These are phyloP conservation scores for Teunomyces stri DNA, from an alignment of 805 yeast genomes.

Conservation along the genomic window DNA sequence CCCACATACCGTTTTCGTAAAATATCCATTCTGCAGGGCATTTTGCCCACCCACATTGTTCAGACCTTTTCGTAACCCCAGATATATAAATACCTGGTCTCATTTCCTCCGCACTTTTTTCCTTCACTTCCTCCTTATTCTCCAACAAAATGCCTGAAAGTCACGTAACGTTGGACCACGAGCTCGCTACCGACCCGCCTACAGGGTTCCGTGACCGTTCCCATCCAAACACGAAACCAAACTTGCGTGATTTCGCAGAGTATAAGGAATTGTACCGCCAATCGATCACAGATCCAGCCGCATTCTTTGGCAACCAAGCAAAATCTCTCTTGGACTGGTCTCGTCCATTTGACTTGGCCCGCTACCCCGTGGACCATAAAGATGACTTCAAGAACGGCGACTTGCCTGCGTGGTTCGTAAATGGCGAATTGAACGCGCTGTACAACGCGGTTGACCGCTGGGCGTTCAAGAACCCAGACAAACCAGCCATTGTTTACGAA, in stretches of 20 bases:
- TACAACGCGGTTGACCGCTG: slow-evolving; percentile 96
- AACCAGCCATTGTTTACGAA: slow-evolving; percentile 83
- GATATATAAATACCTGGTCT: not conserved
- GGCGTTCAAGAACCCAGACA: slow-evolving; percentile 83
- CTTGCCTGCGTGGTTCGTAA: slow-evolving; percentile 83
- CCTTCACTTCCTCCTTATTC: not conserved
- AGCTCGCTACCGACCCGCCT: slow-evolving; percentile 31
- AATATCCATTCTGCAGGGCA: not conserved
- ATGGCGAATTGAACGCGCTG: slow-evolving; percentile 89
- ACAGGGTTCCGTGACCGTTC: slow-evolving; percentile 42
- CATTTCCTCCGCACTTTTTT: not conserved
- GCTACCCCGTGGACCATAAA: slow-evolving; percentile 45
- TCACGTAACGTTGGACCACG: slow-evolving; percentile 35
- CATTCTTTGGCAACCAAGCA: slow-evolving; percentile 56
- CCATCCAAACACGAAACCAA: slow-evolving; percentile 40
- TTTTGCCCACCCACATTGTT: not conserved
- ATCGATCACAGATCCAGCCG: slow-evolving; percentile 53
- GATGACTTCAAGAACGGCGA: slow-evolving; percentile 56
- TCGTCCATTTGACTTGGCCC: slow-evolving; percentile 47
- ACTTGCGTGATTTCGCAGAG: slow-evolving; percentile 48
- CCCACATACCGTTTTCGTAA: not conserved
- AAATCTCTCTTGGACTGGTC: slow-evolving; percentile 50
- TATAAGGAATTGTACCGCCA: slow-evolving; percentile 52
- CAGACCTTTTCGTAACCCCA: not conserved
- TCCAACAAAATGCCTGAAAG: slow-evolving; percentile 7